Base-by-base conservation (phyloP, 2,329 filamentous ascomycete species). In the Sarocladium kiliense region DNA sequence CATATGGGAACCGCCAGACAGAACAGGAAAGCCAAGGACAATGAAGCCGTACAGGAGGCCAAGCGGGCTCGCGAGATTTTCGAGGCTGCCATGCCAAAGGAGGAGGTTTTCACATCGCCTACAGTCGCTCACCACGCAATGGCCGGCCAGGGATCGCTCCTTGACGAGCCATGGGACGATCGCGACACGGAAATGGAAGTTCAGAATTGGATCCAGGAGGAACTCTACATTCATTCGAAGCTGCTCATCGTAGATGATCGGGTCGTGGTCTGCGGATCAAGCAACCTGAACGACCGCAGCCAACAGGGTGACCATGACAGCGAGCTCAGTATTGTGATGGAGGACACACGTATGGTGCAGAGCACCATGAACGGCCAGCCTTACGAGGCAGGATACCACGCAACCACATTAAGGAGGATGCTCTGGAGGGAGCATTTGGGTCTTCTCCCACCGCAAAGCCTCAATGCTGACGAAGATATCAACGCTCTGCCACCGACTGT, bases 201-300 rank as follows among this genome's bases (percentile, higher is more conserved):
- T 56, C 81, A 87, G 54, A 90, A 95, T 66, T 95, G 94, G 77
- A 87, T 97, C 57, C 93, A 96, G 67, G 94, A 99, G 68, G 93
- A 99, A 70, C 81, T 97, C 2, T 99, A 99, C 68, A 87, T 97
- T 49, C 94, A 99, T 69, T 88, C 85, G 26, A 99, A 97, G 74
- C 79, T 97, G 34, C 80, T 94, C 61, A 93, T 97, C 61, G 88
- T 87, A 1, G 92, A 97, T 66, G 93, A 97, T 68, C 84, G 85
- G 54, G 80, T 91, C 49, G 91, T 89, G 1, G 84, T 97, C 54
- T 94, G 91, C 66, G 91, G 91, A 18, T 91, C 87, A 25, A 90
- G 89, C 60, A 97, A 97, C 70, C 79, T 97, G 63, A 97, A 97
- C 68, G 93, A 97, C 67, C 87, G 93, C 54, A 84, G 89, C 53